Evolutionary conservation across 257 asterid species (phyloP), one percentile per base, ranked within the genome.

Genomic region (Scutellaria baicalensis): DNA sequence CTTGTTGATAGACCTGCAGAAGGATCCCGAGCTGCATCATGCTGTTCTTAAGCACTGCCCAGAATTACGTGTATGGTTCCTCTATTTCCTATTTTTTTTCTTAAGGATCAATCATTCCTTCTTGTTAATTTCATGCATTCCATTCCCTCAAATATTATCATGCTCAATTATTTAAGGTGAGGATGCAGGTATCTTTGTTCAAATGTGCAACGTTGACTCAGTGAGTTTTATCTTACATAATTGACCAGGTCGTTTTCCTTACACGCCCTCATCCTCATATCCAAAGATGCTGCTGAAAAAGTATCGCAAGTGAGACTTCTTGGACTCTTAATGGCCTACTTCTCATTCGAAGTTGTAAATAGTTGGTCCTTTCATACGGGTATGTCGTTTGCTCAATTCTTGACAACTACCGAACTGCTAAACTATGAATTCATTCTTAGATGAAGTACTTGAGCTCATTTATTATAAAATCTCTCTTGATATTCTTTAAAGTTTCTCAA

Each of bases 1-100:
- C 84, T 88, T 44, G 92, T 77, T 6, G 91, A 88, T 71, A 86
- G 93, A 77, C 90, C 89, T 48, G 84, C 83, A 39, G 88, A 84
- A 75, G 89, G 84, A 60, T 75, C 93, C 27, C 85, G 76, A 71
- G 49, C 88, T 50, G 73, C 85, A 65, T 73, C 90, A 6, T 89
- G 96, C 73, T 89, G 94, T 80, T 55, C 86, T 58, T 86, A 77
- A 67, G 9, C 33, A 47, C 27, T 59, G 27, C 18, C 44, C 5
- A 64, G 31, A 6, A 17, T 58, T 27, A 66, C 65, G 52, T 64
- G 75, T 76, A 73, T n/a, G 80, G 59, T 39, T 31, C 58, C 13
- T 60, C 12, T 40, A 55, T 70, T 12, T 58, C 33, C 40, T 45
- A 18, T 35, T 35, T 42, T 42, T 13, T 58, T 33, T 17, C 31